phyloP scores from a whole-genome alignment of 495 filamentous ascomycete genomes.

The Pseudotulostoma volvatum region DNA sequence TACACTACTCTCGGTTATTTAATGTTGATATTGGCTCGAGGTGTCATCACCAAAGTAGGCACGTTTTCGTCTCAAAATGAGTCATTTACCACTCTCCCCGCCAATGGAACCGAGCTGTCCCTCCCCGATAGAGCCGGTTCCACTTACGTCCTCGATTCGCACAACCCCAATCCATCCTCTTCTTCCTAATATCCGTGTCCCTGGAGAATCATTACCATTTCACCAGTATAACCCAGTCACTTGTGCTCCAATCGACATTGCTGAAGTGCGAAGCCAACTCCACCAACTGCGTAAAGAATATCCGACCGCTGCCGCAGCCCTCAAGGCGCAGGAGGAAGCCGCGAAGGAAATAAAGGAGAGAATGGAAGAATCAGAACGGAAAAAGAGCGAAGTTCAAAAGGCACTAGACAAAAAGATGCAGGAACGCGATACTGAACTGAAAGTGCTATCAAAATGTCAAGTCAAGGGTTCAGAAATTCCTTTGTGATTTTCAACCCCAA shows the following conservation, averaged over 20 bases:
- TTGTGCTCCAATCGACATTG: constrained; percentile 17
- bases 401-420: constrained; percentile 31
- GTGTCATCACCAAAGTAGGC: background rate
- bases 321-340: constrained; percentile 26
- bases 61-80: constrained; percentile 8
- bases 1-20: background rate
- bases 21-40: background rate
- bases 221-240: constrained; percentile 25
- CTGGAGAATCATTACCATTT: constrained; percentile 15
- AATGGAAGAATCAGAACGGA: constrained; percentile 23
- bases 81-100: constrained; percentile 17
- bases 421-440: constrained; percentile 30
- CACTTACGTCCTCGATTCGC: constrained; percentile 22
- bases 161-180: constrained; percentile 27
- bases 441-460: constrained; percentile 29
- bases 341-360: constrained; percentile 25
- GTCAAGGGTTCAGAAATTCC: too few species aligned
- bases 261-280: constrained; percentile 18
- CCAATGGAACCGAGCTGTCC: constrained; percentile 15
- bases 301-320: constrained; percentile 18
- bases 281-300: constrained; percentile 24
- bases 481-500: too few species aligned
- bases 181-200: constrained; percentile 25
- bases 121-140: constrained; percentile 9
- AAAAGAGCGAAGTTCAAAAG: constrained; percentile 26